Evolutionary conservation across 805 yeast species (phyloP).

Genomic region (Schwanniomyces polymorphus): DNA sequence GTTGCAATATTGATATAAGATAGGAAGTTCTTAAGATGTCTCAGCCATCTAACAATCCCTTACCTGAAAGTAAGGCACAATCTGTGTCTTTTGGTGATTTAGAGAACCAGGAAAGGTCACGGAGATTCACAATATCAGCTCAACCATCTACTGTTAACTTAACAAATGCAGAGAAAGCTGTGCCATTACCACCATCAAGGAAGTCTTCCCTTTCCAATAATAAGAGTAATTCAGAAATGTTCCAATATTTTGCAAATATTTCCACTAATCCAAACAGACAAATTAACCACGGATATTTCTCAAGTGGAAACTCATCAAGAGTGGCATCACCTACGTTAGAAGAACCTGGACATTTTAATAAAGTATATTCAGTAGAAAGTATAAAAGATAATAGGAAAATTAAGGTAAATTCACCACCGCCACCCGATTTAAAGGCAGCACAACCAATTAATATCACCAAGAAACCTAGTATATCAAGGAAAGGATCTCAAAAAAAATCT

Average conservation of each 20-base stretch:
- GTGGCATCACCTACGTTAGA: constrained; percentile 20
- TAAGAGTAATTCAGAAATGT: constrained; percentile 7
- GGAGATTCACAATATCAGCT: constrained; percentile 44
- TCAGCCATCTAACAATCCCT: constrained; percentile 1
- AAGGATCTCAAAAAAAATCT: constrained; percentile 31
- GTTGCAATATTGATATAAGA: not conserved
- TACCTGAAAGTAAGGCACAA: constrained; percentile 6
- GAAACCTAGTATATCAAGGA: constrained; percentile 14
- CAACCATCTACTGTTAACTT: constrained; percentile 39
- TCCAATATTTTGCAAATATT: constrained; percentile 1
- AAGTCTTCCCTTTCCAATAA: constrained; percentile 6
- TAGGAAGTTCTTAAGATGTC: not conserved
- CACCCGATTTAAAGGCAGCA: constrained; percentile 6
- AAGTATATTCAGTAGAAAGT: constrained; percentile 2
- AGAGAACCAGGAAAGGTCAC: constrained; percentile 33
- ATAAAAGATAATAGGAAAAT: not conserved
- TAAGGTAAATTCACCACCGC: constrained; percentile 2
- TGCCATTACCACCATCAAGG: constrained; percentile 2
- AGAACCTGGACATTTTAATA: constrained; percentile 7
- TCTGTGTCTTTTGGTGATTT: constrained; percentile 37
- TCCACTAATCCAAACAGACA: not conserved
- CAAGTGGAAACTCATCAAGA: constrained; percentile 12
- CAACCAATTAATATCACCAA: constrained; percentile 20
- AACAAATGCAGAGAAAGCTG: constrained; percentile 8
- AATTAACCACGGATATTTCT: constrained; percentile 4